phyloP scores from a whole-genome alignment of 2,329 filamentous ascomycete species.

The Fusarium odoratissimum region DNA sequence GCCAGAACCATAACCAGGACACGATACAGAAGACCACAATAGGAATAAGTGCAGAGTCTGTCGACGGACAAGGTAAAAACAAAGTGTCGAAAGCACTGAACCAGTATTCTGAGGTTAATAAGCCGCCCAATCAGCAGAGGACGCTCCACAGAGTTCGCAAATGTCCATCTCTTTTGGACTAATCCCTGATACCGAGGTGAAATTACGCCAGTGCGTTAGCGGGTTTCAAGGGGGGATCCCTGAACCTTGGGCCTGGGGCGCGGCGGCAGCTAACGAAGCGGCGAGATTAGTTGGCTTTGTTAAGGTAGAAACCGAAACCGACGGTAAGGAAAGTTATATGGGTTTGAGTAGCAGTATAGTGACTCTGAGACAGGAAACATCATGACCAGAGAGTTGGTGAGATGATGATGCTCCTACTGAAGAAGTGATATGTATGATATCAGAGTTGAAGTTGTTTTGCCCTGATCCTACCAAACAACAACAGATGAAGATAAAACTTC shows the following conservation, averaged over 20 bases:
- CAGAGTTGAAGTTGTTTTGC: background rate
- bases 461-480: background rate
- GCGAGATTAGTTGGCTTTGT: constrained; percentile 30
- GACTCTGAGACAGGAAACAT: constrained; percentile 3
- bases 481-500: constrained; percentile 5
- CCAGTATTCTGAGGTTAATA: constrained; percentile 16
- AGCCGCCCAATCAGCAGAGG: constrained; percentile 29
- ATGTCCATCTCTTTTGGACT: constrained; percentile 33
- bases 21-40: constrained; percentile 10
- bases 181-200: constrained; percentile 61
- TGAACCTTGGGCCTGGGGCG: constrained; percentile 37
- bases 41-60: constrained; percentile 9
- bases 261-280: constrained; percentile 42
- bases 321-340: constrained; percentile 12
- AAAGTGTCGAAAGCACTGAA: constrained; percentile 18
- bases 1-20: constrained; percentile 4
- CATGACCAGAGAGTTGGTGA: background rate
- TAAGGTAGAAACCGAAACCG: constrained; percentile 31
- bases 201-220: constrained; percentile 61
- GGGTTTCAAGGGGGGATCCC: constrained; percentile 65
- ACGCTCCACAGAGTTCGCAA: constrained; percentile 18
- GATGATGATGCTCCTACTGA: background rate
- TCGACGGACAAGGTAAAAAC: constrained; percentile 20
- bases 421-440: background rate
- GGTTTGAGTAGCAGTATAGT: background rate